These are phyloP conservation scores for Cucumis cinereus DNA, from an alignment of 306 rosid species.

Conservation along the genomic window DNA sequence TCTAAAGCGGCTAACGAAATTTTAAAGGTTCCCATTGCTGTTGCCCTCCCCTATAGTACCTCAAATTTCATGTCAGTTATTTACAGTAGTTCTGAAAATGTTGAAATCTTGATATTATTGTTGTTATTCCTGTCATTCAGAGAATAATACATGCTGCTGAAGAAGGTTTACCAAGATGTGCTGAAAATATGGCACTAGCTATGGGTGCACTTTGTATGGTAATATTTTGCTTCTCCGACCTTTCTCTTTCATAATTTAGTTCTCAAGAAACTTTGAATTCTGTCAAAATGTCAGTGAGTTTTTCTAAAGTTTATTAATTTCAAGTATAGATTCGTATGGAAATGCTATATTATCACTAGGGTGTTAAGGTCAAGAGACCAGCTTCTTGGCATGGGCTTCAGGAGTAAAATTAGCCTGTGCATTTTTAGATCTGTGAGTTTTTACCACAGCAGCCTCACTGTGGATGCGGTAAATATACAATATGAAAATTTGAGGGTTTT, in stretches of 20 bases:
- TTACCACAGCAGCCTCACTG: neutral
- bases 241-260: slow-evolving; percentile 12
- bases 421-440: neutral
- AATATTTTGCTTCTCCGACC: slow-evolving; percentile 16
- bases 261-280: slow-evolving; percentile 2
- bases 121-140: slow-evolving; percentile 34
- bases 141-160: slow-evolving; percentile 47
- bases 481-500: neutral
- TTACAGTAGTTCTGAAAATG: slow-evolving; percentile 3
- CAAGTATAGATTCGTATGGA: neutral
- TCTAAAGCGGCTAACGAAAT: slow-evolving; percentile 67
- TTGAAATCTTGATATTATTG: slow-evolving; percentile 3
- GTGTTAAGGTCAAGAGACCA: neutral
- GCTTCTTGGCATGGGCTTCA: neutral
- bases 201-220: slow-evolving; percentile 86
- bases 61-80: slow-evolving; percentile 6
- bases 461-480: neutral
- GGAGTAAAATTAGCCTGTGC: neutral
- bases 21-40: slow-evolving; percentile 43
- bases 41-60: slow-evolving; percentile 6
- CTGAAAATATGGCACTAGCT: slow-evolving; percentile 92
- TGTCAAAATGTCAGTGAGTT: neutral
- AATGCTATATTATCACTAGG: neutral
- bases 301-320: neutral
- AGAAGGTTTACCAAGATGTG: slow-evolving; percentile 79